Evolutionary conservation across 768 basidiomycete genomes (phyloP).

Genomic region (Phanerochaete sordida): DNA sequence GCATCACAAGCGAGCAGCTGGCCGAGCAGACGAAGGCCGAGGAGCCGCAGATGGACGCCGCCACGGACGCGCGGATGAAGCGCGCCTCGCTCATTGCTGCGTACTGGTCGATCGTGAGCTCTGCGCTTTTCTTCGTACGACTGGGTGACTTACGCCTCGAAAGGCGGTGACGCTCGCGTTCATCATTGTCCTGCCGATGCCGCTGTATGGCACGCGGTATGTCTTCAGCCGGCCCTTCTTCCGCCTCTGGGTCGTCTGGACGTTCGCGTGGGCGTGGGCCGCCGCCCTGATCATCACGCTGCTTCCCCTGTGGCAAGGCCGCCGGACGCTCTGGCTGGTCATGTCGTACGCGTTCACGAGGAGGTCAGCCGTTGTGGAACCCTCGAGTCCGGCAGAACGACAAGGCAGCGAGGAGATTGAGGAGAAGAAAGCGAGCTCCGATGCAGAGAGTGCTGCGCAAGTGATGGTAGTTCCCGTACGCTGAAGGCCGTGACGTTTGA

Average conservation of each 20-base stretch:
- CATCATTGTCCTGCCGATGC: constrained; percentile 13
- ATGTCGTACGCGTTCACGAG: neutral
- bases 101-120: constrained; percentile 9
- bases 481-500: neutral
- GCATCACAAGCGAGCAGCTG: constrained; percentile 34
- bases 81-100: neutral
- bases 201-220: constrained; percentile 13
- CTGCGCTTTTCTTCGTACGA: neutral
- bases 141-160: neutral
- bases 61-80: neutral
- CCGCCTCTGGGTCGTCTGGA: constrained; percentile 12
- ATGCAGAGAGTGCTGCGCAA: neutral
- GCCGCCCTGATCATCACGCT: constrained; percentile 9
- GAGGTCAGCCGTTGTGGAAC: no score
- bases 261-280: constrained; percentile 12
- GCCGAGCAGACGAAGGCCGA: constrained; percentile 4
- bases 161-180: constrained; percentile 9
- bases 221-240: constrained; percentile 14
- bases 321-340: constrained; percentile 8
- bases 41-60: neutral
- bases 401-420: neutral
- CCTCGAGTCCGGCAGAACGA: neutral
- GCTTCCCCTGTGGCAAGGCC: constrained; percentile 14
- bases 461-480: neutral
- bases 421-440: neutral